Evolutionary conservation across 805 yeast species (phyloP), one percentile per base, ranked within the genome.

Genomic region (Saccharomycopsis selenospora): DNA sequence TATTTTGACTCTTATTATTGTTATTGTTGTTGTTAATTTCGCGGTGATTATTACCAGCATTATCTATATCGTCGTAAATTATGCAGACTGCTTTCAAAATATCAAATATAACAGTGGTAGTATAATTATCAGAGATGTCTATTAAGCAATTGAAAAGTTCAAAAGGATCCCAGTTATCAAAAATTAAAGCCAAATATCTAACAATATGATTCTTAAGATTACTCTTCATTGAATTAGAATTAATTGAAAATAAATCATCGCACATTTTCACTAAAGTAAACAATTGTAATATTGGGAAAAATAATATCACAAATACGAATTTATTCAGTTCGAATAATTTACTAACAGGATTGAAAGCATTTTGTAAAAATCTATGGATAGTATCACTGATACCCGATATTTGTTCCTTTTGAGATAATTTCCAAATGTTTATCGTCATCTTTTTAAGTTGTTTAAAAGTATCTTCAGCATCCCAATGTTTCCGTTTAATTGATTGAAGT

Each of bases 231-330:
- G 44, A 6, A 8, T 18, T 11, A 22, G 10, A 30, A 2, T 36
- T 18, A 11, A 11, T 4, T 8, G 18, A 3, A 14, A 38, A 20
- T 11, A 11, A 40, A 13, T 41, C 44, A 14, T 14, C 6, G 24
- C 26, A 13, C 3, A 27, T 8, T n/a, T 29, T 40, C 10, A 22
- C 30, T 11, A 8, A 10, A 25, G 49, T 42, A 11, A n/a, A 17
- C 13, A 52, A 27, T 36, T 52, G 55, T 4, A 52, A 20, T n/a
- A 52, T 20, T 20, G 55, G 55, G 43, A 52, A 52, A 20, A 48
- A 42, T 40, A 52, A 24, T n/a, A 52, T 29, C 3, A 52, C 43
- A 33, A 49, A 48, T 7, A n/a, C 20, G 28, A 49, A 42, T 24
- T 30, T 25, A 30, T 48, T 41, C 25, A 40, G 24, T 20, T 17